Evolutionary conservation across 352 stramenopile species (phyloP), one percentile per base, ranked within the genome.

Genomic region (Lagenidium giganteum): DNA sequence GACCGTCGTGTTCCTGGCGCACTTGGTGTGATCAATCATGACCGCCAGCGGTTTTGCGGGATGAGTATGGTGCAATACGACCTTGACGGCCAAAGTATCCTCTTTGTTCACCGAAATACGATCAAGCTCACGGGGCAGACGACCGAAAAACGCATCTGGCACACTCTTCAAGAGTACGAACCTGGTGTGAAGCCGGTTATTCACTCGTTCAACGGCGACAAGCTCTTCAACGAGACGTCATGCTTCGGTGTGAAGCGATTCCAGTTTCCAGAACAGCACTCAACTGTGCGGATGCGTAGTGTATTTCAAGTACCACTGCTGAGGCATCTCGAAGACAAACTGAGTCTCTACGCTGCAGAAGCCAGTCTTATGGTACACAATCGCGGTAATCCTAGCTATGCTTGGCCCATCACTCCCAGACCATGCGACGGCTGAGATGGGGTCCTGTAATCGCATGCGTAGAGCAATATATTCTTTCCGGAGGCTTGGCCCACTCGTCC

Each of bases 191-290:
- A 29, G 3, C 61, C 68, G 8, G 64, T 51, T 28, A 69, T 87
- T 17, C 56, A 70, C 31, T 84, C 70, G 7, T 87, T 73, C 31
- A 84, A 70, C 25, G 70, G 74, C 20, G 36, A 65, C 2, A 72
- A 63, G 32, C 45, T 87, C 3, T 87, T 87, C 42, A 82, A 82
- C 24, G 51, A 84, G 53, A 72, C 60, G 9, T 85, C 75, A 12
- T 85, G 71, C 43, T 87, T 87, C 33, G 75, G 75, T 8, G 42
- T 83, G 12, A 87, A 80, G 46, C 59, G 69, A 4, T 78, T 64
- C 31, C n/a, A 37, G n/a, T 25, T 22, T 28, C 47, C 42, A 4
- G 3, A 46, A 4, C 35, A 48, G 29, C 16, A 7, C 5, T 11
- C 16, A 4, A 2, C 28, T 2, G 41, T 62, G 5, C 11, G 35